Evolutionary conservation across 257 asterid species (phyloP).

Genomic region (Prunella vulgaris): DNA sequence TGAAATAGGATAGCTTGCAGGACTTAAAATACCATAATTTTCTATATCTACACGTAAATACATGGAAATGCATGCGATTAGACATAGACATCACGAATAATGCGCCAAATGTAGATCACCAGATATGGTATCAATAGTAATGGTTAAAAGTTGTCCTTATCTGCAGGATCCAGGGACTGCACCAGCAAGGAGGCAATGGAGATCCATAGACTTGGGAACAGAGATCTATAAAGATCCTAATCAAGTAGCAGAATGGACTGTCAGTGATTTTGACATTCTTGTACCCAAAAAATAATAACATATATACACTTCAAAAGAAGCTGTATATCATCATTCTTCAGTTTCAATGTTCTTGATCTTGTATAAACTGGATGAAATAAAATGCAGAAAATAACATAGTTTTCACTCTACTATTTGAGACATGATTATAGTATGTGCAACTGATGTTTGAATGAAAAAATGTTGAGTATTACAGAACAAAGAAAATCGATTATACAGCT

Average conservation of each 20-base stretch:
- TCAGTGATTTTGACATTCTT: conserved; percentile 66
- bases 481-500: conserved; percentile 4
- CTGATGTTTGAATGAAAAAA: conserved; percentile 17
- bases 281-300: conserved; percentile 9
- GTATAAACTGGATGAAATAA: not conserved
- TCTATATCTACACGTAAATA: no score
- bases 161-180: conserved; percentile 71
- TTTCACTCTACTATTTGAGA: not conserved
- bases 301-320: not conserved
- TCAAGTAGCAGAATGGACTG: conserved; percentile 90
- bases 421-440: not conserved
- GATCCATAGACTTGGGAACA: conserved; percentile 65
- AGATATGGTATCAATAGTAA: not conserved
- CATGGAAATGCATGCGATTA: no score
- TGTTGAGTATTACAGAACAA: conserved; percentile 12
- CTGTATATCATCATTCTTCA: conserved; percentile 16
- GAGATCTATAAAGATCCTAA: conserved; percentile 57
- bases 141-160: not conserved
- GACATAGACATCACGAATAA: no score
- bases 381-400: conserved; percentile 6
- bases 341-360: conserved; percentile 8
- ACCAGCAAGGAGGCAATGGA: conserved; percentile 64
- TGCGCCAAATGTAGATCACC: not conserved
- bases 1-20: no score
- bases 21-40: no score